Evolutionary conservation across 2,329 filamentous ascomycete species (phyloP), one percentile per base, ranked within the genome.

Genomic region (Pseudocercospora fijiensis): DNA sequence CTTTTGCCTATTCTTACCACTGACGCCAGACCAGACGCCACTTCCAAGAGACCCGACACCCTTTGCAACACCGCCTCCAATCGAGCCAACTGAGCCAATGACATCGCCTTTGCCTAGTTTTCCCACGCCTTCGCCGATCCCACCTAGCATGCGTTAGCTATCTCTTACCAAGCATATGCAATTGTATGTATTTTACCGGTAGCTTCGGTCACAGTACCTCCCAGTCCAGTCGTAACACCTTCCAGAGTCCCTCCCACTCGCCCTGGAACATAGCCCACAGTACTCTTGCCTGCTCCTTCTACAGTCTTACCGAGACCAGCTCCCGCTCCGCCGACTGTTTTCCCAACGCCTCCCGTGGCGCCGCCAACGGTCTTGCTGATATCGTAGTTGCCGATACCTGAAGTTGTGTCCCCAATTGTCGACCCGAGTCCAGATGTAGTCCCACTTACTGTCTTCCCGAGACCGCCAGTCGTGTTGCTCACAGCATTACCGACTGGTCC

Each of bases 51-150:
- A 69, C 2, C 72, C 72, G 0, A 76, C 67, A 13, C 73, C 73
- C 64, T 55, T 65, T 30, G 65, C 67, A 13, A 80, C 78, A 24
- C 79, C 79, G 13, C 78, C 78, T 18, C 79, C 71, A 5, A 76
- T 79, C 11, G 75, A 77, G 6, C 77, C 76, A 6, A 81, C 66
- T 7, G 61, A 78, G 1, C 80, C 80, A 24, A 81, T 71, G 1
- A 81, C 70, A 69, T 82, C 78, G 0, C 80, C 80, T 53, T 77
- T 78, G 0, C 79, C 79, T 1, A 82, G 58, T 66, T 80, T 80
- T 2, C 76, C 77, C 4, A 82, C 77, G 1, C 79, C 79, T n/a
- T 79, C 78, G 4, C 79, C 80, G 2, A 81, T 56, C 2, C 80
- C 80, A 3, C 76, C 49, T 53, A 10, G 9, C 11, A 30, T 5